Base-by-base conservation (phyloP, 495 filamentous ascomycete species). In the Immersiella caudata region DNA sequence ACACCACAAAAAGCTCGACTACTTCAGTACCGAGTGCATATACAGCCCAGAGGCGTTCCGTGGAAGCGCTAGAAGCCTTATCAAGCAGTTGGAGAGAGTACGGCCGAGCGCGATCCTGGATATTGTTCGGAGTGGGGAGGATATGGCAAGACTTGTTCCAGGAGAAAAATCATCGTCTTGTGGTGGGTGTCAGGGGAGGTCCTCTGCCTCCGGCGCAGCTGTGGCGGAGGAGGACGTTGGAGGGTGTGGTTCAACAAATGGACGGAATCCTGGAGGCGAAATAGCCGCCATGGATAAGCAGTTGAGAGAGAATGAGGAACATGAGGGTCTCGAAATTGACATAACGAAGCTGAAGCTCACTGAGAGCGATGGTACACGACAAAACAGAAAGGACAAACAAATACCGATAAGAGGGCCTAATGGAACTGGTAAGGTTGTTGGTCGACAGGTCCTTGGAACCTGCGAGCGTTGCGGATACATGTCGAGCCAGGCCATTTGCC, bases 21-120 rank as follows among this genome's bases (percentile, higher is more conserved):
- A 99, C 79, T 99, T 99, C 79, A 94, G 88, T 68, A 99, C 95
- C 0, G 95, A 99, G 80, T 99, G 95, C 81, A 93, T 98, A 63
- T 99, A 99, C 80, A 96, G 93, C 59, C 95, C 95, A 0, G 95
- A 99, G 80, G 95, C 96, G n/a, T 99, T 99, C 71, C 86, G 95
- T 26, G 95, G 95, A 0, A 96, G 91, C 69, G 95, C 95, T 8
- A 86, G 95, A 60, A 90, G 88, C 21, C 79, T 99, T 68, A 96
- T 99, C 77, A 99, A 99, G 82, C 94, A 93, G 72, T 79, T 99
- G 26, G 95, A 99, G 82, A 89, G 90, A 67, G 91, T 99, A 35
- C 85, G 95, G 18, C 94, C 95, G 1, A 97, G 92, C 63, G 92
- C 94, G 1, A 97, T 99, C 68, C 73, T 99, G 59, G 96, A 99